These are phyloP conservation scores for Lachancea lanzarotensis DNA, from an alignment of 805 yeast genomes.

Conservation along the genomic window DNA sequence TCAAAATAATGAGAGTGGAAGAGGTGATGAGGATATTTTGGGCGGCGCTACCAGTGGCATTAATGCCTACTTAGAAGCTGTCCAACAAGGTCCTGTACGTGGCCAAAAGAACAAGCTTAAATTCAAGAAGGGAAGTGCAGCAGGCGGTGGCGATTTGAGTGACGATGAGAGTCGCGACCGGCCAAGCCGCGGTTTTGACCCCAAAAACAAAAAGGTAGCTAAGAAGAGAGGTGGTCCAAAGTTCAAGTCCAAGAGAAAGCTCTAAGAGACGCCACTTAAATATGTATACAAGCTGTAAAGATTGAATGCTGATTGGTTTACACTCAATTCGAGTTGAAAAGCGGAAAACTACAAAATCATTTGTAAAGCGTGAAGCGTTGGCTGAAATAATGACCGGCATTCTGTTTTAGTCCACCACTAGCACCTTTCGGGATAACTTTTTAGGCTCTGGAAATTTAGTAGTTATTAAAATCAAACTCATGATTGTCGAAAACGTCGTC, in stretches of 20 bases:
- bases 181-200: conserved; percentile 17
- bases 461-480: conserved; percentile 1
- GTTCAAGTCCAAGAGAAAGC: conserved; percentile 25
- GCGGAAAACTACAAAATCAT: neutral
- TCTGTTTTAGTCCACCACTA: neutral
- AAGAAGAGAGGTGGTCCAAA: conserved; percentile 25
- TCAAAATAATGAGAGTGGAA: conserved; percentile 26
- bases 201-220: conserved; percentile 21
- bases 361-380: neutral
- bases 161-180: conserved; percentile 40
- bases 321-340: neutral
- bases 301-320: neutral
- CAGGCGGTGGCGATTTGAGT: conserved; percentile 48
- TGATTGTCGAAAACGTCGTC: conserved; percentile 6
- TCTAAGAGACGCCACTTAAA: neutral
- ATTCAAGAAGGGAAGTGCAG: conserved; percentile 60
- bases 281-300: neutral
- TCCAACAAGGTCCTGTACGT: conserved; percentile 85
- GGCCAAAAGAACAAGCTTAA: conserved; percentile 90
- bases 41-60: conserved; percentile 51
- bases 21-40: conserved; percentile 41
- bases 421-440: neutral
- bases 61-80: conserved; percentile 91
- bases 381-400: conserved; percentile 3
- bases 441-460: neutral